A percentile compares a stretch with the other conserved stretches of the same genome.
Evolutionary conservation across 495 filamentous ascomycete genomes (phyloP).

Genomic region (Evernia prunastri): DNA sequence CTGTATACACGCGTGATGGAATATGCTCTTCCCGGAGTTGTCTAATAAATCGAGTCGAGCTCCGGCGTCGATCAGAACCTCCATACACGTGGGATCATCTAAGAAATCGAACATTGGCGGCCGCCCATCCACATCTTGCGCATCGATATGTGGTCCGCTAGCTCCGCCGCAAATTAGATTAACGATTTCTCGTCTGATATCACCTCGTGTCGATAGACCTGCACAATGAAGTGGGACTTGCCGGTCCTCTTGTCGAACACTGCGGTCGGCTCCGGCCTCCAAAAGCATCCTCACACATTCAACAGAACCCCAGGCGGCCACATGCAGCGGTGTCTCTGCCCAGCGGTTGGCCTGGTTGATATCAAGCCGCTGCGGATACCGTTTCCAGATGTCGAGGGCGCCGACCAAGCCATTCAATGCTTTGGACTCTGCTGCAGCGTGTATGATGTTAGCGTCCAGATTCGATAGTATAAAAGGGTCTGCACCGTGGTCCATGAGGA

Average conservation of each 20-base stretch:
- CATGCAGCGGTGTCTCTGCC: constrained; percentile 18
- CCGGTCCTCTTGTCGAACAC: constrained; percentile 13
- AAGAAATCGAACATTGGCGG: constrained; percentile 19
- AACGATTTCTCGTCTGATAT: constrained; percentile 12
- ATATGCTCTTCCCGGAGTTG: constrained; percentile 10
- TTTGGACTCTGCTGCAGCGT: constrained; percentile 19
- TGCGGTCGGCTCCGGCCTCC: constrained; percentile 16
- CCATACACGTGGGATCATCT: constrained; percentile 17
- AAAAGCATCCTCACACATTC: constrained; percentile 11
- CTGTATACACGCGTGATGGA: constrained; percentile 20
- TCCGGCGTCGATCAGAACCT: constrained; percentile 7
- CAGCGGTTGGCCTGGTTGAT: constrained; percentile 19
- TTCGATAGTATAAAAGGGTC: constrained; percentile 20
- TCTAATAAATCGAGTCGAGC: constrained; percentile 16
- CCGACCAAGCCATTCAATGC: constrained; percentile 6
- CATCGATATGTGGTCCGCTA: constrained; percentile 1
- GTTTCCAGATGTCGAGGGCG: constrained; percentile 15
- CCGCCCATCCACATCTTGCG: constrained; percentile 16
- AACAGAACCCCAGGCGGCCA: constrained; percentile 15
- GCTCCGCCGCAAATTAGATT: constrained; percentile 7
- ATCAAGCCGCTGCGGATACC: constrained; percentile 14
- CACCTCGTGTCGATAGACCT: constrained; percentile 13
- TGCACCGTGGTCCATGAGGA: constrained; percentile 17
- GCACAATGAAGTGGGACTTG: constrained; percentile 19
- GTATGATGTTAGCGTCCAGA: constrained; percentile 18